A percentile compares a stretch with the other conserved stretches of the same genome.
These are phyloP conservation scores for Microcyclospora tardicrescens DNA, from an alignment of 2,329 filamentous ascomycete genomes.

Conservation along the genomic window DNA sequence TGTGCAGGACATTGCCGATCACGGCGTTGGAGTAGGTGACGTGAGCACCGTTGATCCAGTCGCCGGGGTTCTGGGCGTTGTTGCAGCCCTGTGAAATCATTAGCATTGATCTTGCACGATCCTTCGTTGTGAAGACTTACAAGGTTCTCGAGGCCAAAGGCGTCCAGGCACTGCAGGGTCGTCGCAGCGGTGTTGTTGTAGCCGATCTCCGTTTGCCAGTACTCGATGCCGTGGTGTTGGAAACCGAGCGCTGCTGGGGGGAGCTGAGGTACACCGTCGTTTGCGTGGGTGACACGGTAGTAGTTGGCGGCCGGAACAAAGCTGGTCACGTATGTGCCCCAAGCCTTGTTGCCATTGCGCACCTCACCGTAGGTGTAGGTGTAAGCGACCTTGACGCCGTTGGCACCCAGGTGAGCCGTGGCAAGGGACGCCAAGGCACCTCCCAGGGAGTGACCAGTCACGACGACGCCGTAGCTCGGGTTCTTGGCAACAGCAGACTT, in stretches of 20 bases:
- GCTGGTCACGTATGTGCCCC: constrained; percentile 41
- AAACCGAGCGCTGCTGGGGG: constrained; percentile 50
- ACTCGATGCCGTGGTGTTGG: constrained; percentile 57
- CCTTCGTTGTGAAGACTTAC: too few species aligned
- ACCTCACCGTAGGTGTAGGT: constrained; percentile 54
- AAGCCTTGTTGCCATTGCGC: constrained; percentile 46
- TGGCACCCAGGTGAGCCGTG: constrained; percentile 41
- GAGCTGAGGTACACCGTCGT: constrained; percentile 56
- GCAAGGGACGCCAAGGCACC: constrained; percentile 51
- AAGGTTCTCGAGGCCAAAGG: too few species aligned
- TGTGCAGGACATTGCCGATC: too few species aligned
- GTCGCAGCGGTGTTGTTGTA: too few species aligned
- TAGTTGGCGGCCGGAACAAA: constrained; percentile 43
- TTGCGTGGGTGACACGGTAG: constrained; percentile 53
- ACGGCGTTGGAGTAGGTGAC: too few species aligned
- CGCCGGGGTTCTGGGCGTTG: too few species aligned
- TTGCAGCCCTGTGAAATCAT: too few species aligned
- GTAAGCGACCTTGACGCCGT: constrained; percentile 37
- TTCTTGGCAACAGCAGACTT: constrained; percentile 31
- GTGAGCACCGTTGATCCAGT: too few species aligned
- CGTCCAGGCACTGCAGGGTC: too few species aligned
- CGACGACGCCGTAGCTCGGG: constrained; percentile 37
- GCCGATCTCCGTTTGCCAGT: too few species aligned
- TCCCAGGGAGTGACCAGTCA: constrained; percentile 58
- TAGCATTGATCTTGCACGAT: too few species aligned